phyloP scores from a whole-genome alignment of 2,329 filamentous ascomycete genomes.

The Orbilia brochopaga region DNA sequence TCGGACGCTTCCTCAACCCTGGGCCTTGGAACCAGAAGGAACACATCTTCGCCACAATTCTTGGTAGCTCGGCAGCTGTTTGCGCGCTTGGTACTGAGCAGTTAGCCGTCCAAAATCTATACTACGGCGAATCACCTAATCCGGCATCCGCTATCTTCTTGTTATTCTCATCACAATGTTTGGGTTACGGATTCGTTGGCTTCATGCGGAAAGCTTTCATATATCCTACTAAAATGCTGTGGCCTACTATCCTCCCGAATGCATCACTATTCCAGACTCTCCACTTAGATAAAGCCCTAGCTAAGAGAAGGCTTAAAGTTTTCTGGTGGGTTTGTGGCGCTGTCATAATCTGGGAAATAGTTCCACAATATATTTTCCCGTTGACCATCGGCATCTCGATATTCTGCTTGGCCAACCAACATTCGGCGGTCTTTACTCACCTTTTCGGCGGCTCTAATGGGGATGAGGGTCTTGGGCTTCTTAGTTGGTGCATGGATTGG shows the following conservation, averaged over 20 bases:
- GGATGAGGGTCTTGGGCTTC: slow-evolving; percentile 61
- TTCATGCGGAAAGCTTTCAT: slow-evolving; percentile 61
- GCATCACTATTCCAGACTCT: slow-evolving; percentile 59
- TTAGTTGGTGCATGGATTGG: slow-evolving; percentile 61
- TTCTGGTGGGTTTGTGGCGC: slow-evolving; percentile 58
- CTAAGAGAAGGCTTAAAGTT: slow-evolving; percentile 58
- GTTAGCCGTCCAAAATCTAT: slow-evolving; percentile 61
- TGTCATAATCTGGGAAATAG: slow-evolving; percentile 61
- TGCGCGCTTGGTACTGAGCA: slow-evolving; percentile 58
- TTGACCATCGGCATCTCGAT: slow-evolving; percentile 59
- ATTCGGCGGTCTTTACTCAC: slow-evolving; percentile 61
- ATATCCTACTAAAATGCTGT: slow-evolving; percentile 63
- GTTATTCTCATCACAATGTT: slow-evolving; percentile 61
- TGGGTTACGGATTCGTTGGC: slow-evolving; percentile 63
- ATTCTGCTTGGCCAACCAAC: slow-evolving; percentile 61
- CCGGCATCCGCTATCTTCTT: slow-evolving; percentile 60
- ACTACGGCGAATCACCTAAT: slow-evolving; percentile 59
- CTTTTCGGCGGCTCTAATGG: slow-evolving; percentile 63
- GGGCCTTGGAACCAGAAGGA: slow-evolving; percentile 58
- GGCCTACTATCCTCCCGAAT: slow-evolving; percentile 58
- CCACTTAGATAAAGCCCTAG: slow-evolving; percentile 58
- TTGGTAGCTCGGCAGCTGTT: slow-evolving; percentile 59
- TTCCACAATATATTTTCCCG: slow-evolving; percentile 62
- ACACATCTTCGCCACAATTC: slow-evolving; percentile 60
- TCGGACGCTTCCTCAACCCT: slow-evolving; percentile 59